A percentile compares a stretch with the other conserved stretches of the same genome.
phyloP scores from a whole-genome alignment of 345 rosid genomes.

The Rubroshorea leprosula region DNA sequence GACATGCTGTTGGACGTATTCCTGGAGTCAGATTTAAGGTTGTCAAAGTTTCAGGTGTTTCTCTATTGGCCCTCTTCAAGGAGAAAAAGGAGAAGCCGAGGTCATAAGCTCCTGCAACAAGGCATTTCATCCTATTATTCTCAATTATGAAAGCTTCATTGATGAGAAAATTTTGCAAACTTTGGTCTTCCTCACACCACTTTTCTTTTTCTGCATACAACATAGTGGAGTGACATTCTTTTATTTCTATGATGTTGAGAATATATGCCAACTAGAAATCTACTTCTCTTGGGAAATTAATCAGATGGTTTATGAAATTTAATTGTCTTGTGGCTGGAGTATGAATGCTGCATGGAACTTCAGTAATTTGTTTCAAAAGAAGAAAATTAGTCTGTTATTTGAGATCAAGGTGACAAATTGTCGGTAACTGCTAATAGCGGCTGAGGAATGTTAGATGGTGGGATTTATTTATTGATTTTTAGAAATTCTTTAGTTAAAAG shows the following conservation, averaged over 20 bases:
- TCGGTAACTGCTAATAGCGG: background rate
- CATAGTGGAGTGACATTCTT: no score
- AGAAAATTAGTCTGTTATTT: background rate
- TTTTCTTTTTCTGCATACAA: no score
- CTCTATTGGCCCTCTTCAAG: slow-evolving; percentile 59
- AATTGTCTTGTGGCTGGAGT: no score
- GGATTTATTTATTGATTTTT: background rate
- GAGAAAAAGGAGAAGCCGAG: no score
- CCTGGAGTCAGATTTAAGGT: slow-evolving; percentile 79
- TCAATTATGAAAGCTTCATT: no score
- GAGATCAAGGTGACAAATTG: background rate
- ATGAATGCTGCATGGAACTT: background rate
- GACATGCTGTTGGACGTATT: slow-evolving; percentile 74
- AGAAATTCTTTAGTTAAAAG: background rate
- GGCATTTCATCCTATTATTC: no score
- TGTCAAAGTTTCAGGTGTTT: slow-evolving; percentile 68
- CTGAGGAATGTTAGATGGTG: background rate
- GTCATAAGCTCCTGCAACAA: slow-evolving; percentile 22
- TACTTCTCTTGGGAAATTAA: no score
- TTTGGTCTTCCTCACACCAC: no score
- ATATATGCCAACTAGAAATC: no score
- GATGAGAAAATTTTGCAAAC: no score
- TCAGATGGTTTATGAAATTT: no score
- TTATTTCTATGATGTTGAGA: no score
- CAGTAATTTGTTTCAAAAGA: background rate